Evolutionary conservation across 805 yeast species (phyloP).

Genomic region (Soucietia sequanensis): DNA sequence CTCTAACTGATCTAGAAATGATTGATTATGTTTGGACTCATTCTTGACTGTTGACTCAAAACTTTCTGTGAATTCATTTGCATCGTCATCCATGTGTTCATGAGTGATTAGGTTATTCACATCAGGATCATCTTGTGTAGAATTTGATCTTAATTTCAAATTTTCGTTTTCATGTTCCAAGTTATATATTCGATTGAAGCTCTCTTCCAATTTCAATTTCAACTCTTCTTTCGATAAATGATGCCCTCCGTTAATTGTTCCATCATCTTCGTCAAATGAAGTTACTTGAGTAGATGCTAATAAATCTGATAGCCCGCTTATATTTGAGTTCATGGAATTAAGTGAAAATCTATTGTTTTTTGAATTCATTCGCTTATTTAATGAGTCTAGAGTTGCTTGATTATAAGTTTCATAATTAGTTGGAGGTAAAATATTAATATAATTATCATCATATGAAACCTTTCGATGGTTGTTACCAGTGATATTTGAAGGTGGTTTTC

Average conservation of each 20-base stretch:
- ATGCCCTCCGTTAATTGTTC: conserved; percentile 6
- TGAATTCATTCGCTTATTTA: conserved; percentile 27
- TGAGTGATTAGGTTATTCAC: not conserved
- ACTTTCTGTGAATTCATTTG: conserved; percentile 1
- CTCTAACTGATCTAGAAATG: conserved; percentile 11
- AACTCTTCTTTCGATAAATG: conserved; percentile 32
- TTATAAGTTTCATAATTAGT: conserved; percentile 29
- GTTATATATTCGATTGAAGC: conserved; percentile 34
- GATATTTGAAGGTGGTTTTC: not conserved
- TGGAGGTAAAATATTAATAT: conserved; percentile 21
- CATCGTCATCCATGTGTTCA: not conserved
- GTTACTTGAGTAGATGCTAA: conserved; percentile 47
- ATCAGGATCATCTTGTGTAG: conserved; percentile 1
- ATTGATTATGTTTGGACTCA: not conserved
- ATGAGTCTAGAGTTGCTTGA: conserved; percentile 34
- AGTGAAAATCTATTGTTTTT: conserved; percentile 56
- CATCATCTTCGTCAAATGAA: conserved; percentile 25
- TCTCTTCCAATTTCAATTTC: conserved; percentile 35
- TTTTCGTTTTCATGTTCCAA: conserved; percentile 26
- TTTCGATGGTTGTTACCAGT: not conserved
- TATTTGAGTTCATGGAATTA: conserved; percentile 49
- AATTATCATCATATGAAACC: conserved; percentile 24
- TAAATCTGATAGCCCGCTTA: conserved; percentile 46
- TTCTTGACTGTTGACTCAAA: not conserved
- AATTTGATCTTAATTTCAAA: conserved; percentile 11